Percentiles rank a stretch among this genome's conserved stretches.
phyloP scores from a whole-genome alignment of 2,329 filamentous ascomycete species.

The Aspergillus terreus region DNA sequence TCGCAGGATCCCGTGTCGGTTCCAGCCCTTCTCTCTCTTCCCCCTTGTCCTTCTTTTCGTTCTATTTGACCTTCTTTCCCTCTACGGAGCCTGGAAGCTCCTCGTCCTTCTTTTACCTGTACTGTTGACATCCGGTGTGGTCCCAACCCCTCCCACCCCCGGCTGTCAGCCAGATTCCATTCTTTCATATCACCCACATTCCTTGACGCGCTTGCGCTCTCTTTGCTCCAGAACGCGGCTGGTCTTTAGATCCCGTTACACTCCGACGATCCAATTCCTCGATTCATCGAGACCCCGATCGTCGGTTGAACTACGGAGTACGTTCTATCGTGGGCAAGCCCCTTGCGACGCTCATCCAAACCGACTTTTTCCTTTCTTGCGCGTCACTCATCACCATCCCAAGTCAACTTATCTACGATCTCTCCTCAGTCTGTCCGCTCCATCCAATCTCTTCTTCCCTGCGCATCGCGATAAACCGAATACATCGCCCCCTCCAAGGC shows the following conservation, averaged over 20 bases:
- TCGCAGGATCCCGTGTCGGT: neutral
- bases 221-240: conserved; percentile 9
- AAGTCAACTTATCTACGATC: neutral
- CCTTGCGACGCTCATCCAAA: neutral
- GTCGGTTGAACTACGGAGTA: neutral
- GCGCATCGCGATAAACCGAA: too few relatives aligned
- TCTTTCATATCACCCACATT: conserved; percentile 16
- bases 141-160: conserved; percentile 8
- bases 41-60: conserved; percentile 7
- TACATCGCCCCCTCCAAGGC: too few relatives aligned
- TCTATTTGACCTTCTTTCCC: conserved; percentile 7
- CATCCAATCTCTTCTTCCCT: too few relatives aligned
- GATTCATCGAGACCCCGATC: neutral
- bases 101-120: conserved; percentile 34
- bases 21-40: conserved; percentile 1
- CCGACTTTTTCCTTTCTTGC: neutral
- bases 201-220: conserved; percentile 20
- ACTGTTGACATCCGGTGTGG: conserved; percentile 9
- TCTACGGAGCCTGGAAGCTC: conserved; percentile 28
- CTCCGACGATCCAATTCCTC: neutral
- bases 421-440: neutral
- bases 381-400: neutral
- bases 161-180: conserved; percentile 15
- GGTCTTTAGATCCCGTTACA: neutral
- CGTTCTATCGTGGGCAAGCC: neutral